Evolutionary conservation across 1,284 basidiomycete genomes (phyloP), one percentile per base, ranked within the genome.

Genomic region (Schizophyllum amplum): DNA sequence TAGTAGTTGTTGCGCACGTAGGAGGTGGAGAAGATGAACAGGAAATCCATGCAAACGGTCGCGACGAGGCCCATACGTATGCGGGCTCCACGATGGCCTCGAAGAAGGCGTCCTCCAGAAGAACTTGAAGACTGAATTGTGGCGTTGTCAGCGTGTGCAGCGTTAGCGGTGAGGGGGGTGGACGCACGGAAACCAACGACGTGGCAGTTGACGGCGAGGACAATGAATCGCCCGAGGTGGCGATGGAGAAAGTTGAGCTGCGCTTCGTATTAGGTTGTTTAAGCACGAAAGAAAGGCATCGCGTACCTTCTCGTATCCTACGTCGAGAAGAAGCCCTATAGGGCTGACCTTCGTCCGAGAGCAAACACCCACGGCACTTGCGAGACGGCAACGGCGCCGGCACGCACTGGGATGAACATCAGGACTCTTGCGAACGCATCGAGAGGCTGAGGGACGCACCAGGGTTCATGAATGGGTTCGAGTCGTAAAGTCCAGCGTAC

Each of bases 241-340:
- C 91, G 86, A 70, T 94, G 92, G 24, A 92, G 67, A 66, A 83
- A 87, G 69, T 92, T 92, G 42, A 93, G 74, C 82, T 89, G 58
- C 20, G n/a, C n/a, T n/a, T n/a, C n/a, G 54, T 49, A 57, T 24
- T 53, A 56, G 60, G 2, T 57, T 17, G n/a, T n/a, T n/a, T n/a
- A n/a, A n/a, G n/a, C n/a, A n/a, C n/a, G n/a, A n/a, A n/a, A n/a
- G n/a, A n/a, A n/a, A n/a, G n/a, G n/a, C n/a, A n/a, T n/a, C n/a
- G n/a, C n/a, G n/a, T 57, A 86, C 86, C 72, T 83, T 84, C 67
- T 91, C 87, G 65, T 92, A 92, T 2, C 86, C 85, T 57, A 84
- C 71, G 4, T 87, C 87, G 54, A 87, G 69, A 13, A 89, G 65
- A 57, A 76, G 72, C 1, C 86, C 81, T 13, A 87, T 66, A 21